These are phyloP conservation scores for California macrophylla DNA, from an alignment of 441 rosid species.

Conservation along the genomic window DNA sequence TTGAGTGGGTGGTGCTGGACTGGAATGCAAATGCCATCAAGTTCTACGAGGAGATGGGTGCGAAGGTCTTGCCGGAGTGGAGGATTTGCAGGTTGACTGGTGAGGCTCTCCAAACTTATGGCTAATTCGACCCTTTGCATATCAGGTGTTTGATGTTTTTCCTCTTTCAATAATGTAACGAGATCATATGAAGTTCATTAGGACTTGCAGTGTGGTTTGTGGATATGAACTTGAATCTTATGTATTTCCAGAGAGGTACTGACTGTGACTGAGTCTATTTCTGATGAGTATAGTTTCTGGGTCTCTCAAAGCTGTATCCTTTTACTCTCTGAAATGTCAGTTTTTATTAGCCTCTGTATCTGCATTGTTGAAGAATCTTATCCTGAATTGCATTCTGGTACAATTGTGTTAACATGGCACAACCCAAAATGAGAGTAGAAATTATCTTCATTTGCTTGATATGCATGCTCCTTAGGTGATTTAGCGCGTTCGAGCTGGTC, in stretches of 20 bases:
- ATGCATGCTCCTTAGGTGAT: too few species aligned
- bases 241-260: not conserved
- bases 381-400: too few species aligned
- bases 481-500: too few species aligned
- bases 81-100: constrained; percentile 77
- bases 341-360: too few species aligned
- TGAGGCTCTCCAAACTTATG: constrained; percentile 54
- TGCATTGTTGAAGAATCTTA: too few species aligned
- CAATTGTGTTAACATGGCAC: too few species aligned
- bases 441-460: too few species aligned
- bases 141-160: not conserved
- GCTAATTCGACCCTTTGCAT: not conserved
- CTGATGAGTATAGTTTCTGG: not conserved
- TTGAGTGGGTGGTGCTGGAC: constrained; percentile 79
- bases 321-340: not conserved
- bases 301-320: not conserved
- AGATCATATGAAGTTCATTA: not conserved
- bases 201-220: not conserved
- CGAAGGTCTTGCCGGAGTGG: constrained; percentile 59
- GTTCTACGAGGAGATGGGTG: constrained; percentile 84
- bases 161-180: not conserved
- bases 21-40: constrained; percentile 78
- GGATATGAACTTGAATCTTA: not conserved
- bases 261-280: not conserved
- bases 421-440: too few species aligned